Evolutionary conservation across 1,284 basidiomycete species (phyloP).

Genomic region (Sphagnurus paluster): DNA sequence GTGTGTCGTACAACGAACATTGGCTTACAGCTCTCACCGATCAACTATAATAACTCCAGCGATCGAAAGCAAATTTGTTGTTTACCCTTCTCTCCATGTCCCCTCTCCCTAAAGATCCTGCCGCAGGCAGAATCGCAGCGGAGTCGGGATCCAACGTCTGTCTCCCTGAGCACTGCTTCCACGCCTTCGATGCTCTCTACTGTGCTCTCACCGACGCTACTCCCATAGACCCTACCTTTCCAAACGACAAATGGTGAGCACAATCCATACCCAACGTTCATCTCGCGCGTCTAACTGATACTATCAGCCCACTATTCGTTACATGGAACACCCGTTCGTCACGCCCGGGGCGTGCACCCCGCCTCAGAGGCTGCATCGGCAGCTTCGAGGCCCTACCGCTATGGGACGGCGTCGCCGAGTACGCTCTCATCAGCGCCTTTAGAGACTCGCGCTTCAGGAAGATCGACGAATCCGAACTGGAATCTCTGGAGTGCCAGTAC

Average conservation of each 20-base stretch:
- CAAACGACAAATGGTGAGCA: slow-evolving; percentile 71
- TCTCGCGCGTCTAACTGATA: background rate
- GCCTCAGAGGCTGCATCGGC: slow-evolving; percentile 93
- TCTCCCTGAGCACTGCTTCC: slow-evolving; percentile 71
- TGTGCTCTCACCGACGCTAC: slow-evolving; percentile 60
- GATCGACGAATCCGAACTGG: slow-evolving; percentile 78
- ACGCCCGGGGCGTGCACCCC: slow-evolving; percentile 56
- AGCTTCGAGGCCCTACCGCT: slow-evolving; percentile 84
- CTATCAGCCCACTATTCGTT: slow-evolving; percentile 85
- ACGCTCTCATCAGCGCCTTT: slow-evolving; percentile 86
- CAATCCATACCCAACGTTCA: background rate
- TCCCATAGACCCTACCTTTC: slow-evolving; percentile 58
- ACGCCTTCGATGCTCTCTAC: slow-evolving; percentile 79
- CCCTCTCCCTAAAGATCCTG: slow-evolving; percentile 45
- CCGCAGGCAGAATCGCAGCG: slow-evolving; percentile 25
- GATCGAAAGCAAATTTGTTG: no score
- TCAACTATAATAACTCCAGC: no score
- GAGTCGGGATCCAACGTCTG: slow-evolving; percentile 44
- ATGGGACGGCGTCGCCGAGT: slow-evolving; percentile 80
- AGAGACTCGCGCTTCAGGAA: slow-evolving; percentile 68
- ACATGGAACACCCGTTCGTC: slow-evolving; percentile 86
- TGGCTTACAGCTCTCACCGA: no score
- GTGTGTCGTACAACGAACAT: no score
- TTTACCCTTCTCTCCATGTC: slow-evolving; percentile 40
- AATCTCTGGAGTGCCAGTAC: slow-evolving; percentile 83